phyloP scores from a whole-genome alignment of 78 protist species.

The Dictyostelium citrinum region DNA sequence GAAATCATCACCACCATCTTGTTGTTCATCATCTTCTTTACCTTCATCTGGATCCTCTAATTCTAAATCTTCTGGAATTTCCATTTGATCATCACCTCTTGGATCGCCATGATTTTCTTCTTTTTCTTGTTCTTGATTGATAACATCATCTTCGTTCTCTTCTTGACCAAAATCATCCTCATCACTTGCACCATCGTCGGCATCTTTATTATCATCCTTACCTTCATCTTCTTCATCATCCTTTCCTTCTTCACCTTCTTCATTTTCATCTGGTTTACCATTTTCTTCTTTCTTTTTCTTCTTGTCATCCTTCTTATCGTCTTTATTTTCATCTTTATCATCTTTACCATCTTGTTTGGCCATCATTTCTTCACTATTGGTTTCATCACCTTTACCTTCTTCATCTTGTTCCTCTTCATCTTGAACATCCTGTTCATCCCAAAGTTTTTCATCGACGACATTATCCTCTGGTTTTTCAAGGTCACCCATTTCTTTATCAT shows the following conservation, averaged over 20 bases:
- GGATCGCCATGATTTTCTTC: constrained; percentile 76
- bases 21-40: constrained; percentile 22
- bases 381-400: constrained; percentile 61
- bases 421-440: constrained; percentile 90
- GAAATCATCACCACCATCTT: constrained; percentile 22
- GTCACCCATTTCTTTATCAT: constrained; percentile 88
- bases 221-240: constrained; percentile 32
- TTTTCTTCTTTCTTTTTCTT: constrained; percentile 30
- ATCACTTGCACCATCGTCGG: constrained; percentile 33
- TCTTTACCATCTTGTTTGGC: constrained; percentile 48
- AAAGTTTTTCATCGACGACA: constrained; percentile 88
- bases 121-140: constrained; percentile 45
- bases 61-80: constrained; percentile 65
- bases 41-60: constrained; percentile 57
- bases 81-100: constrained; percentile 68
- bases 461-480: constrained; percentile 76
- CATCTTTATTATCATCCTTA: constrained; percentile 35
- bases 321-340: too few relatives aligned
- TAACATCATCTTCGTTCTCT: constrained; percentile 49
- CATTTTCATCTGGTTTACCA: neutral
- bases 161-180: constrained; percentile 67
- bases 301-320: constrained; percentile 2
- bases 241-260: constrained; percentile 17
- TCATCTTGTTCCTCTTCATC: constrained; percentile 84
- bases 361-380: constrained; percentile 67